Conservation (phyloP, 768 basidiomycete species). For the Calocybe cyanea region DNA sequence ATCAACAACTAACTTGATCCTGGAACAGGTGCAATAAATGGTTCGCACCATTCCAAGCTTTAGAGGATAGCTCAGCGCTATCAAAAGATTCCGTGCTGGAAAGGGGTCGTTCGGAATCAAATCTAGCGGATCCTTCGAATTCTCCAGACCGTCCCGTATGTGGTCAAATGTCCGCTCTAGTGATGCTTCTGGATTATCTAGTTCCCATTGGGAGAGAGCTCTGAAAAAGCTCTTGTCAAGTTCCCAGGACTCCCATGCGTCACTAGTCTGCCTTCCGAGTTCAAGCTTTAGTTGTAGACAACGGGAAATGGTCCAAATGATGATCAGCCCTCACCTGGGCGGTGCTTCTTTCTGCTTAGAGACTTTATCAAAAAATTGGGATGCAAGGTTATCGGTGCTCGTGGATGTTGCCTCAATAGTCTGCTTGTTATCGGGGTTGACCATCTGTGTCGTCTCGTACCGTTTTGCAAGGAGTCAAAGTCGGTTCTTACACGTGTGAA, state of each 20-base stretch:
- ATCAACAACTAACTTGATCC: not conserved
- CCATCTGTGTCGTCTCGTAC: too few species aligned
- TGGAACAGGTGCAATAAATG: not conserved
- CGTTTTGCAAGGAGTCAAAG: too few species aligned
- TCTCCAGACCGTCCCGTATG: slow-evolving; percentile 1
- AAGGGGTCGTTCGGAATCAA: slow-evolving; percentile 15
- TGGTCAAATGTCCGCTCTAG: slow-evolving; percentile 5
- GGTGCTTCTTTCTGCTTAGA: too few species aligned
- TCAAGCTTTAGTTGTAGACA: too few species aligned
- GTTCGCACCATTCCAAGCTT: slow-evolving; percentile 10
- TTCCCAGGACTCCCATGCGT: slow-evolving; percentile 9
- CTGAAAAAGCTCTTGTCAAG: slow-evolving; percentile 12
- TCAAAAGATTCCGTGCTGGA: slow-evolving; percentile 11
- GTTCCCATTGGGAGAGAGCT: not conserved
- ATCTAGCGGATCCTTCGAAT: slow-evolving; percentile 2
- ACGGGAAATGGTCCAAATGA: too few species aligned
- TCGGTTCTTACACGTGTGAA: too few species aligned
- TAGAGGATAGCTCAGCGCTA: slow-evolving; percentile 10
- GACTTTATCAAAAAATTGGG: too few species aligned
- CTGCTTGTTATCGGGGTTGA: too few species aligned
- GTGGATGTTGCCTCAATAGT: too few species aligned
- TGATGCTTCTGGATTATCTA: slow-evolving; percentile 1
- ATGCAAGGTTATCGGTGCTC: too few species aligned
- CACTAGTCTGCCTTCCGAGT: too few species aligned
- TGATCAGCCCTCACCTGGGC: too few species aligned